Evolutionary conservation across 2,329 filamentous ascomycete species (phyloP), one percentile per base, ranked within the genome.

Genomic region (Nannizziopsis barbatae): DNA sequence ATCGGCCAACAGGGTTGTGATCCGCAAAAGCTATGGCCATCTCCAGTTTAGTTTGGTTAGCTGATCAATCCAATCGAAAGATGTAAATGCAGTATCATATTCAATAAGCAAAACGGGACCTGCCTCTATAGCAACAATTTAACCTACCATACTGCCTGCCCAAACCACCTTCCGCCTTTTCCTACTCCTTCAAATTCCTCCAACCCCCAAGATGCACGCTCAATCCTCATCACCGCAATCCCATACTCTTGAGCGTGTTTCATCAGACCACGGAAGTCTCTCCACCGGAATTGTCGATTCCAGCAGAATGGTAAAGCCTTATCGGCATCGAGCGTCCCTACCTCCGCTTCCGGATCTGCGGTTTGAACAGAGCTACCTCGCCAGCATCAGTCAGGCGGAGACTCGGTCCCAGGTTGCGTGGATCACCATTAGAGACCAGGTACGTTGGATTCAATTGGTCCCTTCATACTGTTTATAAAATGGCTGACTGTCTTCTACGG

Each of bases 281-380:
- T 67, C 69, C 12, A 74, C 73, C 48, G 69, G 72, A 46, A 65
- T 79, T 38, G 62, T 72, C 36, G 62, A 68, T 45, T 60, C 58
- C 11, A 60, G 55, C 39, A 62, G 60, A 5, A 61, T 62, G 30
- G 57, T 69, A 44, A 62, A 60, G 30, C 63, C 65, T 2, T 8
- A 40, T 10, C 50, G 62, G 3, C 56, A 62, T 10, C 63, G 65
- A 11, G 59, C 64, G 30, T 63, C 62, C n/a, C 76, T 95, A 61
- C 88, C 89, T 41, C 79, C 79, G 2, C 64, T 84, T 41, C 80
- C 80, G 3, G 92, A 98, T 69, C 72, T 98, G 56, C 80, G 92
- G 38, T 96, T 96, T 69, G 92, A 98, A 71, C 92, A 98, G 75
- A 95, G 89, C 74, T 98, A 98, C 66, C 76, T 98, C 48, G 83